These are phyloP conservation scores for Trichoderma pleuroti DNA, from an alignment of 2,329 filamentous ascomycete species.

Conservation along the genomic window DNA sequence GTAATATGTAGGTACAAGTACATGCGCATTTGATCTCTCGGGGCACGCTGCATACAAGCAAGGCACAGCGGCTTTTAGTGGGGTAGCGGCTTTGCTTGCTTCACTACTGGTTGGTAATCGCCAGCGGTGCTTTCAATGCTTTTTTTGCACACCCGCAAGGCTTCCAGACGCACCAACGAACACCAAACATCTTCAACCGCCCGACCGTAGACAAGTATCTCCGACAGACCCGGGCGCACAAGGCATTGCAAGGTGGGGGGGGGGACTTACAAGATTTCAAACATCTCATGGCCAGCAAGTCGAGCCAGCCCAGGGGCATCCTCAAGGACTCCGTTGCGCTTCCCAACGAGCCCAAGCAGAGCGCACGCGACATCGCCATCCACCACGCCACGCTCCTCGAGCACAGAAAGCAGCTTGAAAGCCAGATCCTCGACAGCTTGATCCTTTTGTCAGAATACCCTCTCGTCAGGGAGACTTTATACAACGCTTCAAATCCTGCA, in stretches of 20 bases:
- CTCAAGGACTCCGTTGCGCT: constrained; percentile 51
- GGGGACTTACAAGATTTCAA: neutral
- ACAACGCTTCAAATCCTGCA: constrained; percentile 48
- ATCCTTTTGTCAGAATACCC: constrained; percentile 66
- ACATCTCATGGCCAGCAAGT: constrained; percentile 26
- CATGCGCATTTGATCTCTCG: neutral
- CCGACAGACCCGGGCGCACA: neutral
- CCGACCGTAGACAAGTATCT: neutral
- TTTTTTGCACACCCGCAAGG: neutral
- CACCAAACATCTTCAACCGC: neutral
- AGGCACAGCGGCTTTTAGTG: constrained; percentile 13
- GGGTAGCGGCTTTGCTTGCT: neutral
- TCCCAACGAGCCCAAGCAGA: constrained; percentile 29
- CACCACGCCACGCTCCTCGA: constrained; percentile 81
- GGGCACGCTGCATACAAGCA: constrained; percentile 3
- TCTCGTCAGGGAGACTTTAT: constrained; percentile 29
- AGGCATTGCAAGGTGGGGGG: neutral
- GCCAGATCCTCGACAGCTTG: constrained; percentile 67
- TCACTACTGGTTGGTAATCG: neutral
- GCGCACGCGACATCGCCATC: constrained; percentile 63
- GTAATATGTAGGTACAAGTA: constrained; percentile 8
- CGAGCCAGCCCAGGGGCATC: constrained; percentile 50
- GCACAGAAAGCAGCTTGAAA: constrained; percentile 74
- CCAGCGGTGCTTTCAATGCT: neutral
- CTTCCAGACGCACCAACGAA: neutral